These are phyloP conservation scores for Hypoxylon intermedium DNA, from an alignment of 495 filamentous ascomycete genomes.

Conservation along the genomic window DNA sequence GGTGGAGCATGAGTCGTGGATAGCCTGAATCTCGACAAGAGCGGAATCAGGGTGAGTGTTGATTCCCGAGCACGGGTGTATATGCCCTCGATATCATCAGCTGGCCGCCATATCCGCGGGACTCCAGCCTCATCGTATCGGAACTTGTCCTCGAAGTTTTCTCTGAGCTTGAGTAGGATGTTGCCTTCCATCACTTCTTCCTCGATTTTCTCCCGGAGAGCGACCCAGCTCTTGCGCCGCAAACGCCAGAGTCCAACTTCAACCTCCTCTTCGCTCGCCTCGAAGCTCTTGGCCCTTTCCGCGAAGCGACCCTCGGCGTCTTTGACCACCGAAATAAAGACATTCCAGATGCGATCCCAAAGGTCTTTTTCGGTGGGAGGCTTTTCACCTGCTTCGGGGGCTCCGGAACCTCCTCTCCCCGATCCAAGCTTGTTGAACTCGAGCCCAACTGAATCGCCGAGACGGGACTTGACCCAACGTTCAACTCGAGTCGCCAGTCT, in stretches of 20 bases:
- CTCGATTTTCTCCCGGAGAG: constrained; percentile 86
- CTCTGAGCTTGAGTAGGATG: constrained; percentile 89
- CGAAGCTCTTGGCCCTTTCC: constrained; percentile 88
- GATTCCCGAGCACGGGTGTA: constrained; percentile 92
- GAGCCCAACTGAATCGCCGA: constrained; percentile 85
- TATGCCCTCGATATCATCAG: constrained; percentile 93
- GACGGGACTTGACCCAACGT: constrained; percentile 85
- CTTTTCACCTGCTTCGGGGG: constrained; percentile 77
- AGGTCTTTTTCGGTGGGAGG: constrained; percentile 78
- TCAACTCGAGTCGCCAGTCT: constrained; percentile 88
- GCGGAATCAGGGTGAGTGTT: constrained; percentile 85
- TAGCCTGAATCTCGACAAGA: constrained; percentile 84
- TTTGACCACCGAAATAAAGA: constrained; percentile 82
- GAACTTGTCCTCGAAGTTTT: constrained; percentile 99
- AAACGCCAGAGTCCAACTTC: constrained; percentile 93
- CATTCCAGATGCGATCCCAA: constrained; percentile 94
- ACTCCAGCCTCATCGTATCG: constrained; percentile 95
- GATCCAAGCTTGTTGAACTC: constrained; percentile 95
- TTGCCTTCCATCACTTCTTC: constrained; percentile 99
- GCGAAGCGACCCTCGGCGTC: constrained; percentile 86
- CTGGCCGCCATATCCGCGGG: constrained; percentile 94
- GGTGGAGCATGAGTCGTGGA: constrained; percentile 73
- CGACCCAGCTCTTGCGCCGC: constrained; percentile 91
- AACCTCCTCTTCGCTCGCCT: constrained; percentile 89
- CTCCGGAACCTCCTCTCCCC: constrained; percentile 78